These are phyloP conservation scores for Cercospora nicotianae DNA, from an alignment of 2,329 filamentous ascomycete species.

Conservation along the genomic window DNA sequence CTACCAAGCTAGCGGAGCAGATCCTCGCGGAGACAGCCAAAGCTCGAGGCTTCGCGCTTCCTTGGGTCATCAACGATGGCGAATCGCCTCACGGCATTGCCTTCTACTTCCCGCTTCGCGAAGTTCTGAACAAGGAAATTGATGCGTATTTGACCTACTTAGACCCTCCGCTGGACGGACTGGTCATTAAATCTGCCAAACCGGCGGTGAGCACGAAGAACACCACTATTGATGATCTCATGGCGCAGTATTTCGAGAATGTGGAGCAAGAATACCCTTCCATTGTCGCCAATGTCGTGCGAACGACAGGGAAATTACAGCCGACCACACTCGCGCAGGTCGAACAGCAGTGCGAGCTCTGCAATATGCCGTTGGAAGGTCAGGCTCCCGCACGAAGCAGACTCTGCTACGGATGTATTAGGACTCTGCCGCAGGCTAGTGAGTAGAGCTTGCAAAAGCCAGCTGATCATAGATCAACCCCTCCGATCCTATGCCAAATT, in stretches of 20 bases:
- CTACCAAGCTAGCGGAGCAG: slow-evolving; percentile 81
- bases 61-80: slow-evolving; percentile 80
- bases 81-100: slow-evolving; percentile 56
- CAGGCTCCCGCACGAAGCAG: slow-evolving; percentile 34
- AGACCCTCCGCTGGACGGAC: slow-evolving; percentile 42
- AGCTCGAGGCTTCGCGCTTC: slow-evolving; percentile 79
- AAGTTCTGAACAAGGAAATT: slow-evolving; percentile 81
- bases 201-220: slow-evolving; percentile 65
- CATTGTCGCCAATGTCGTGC: slow-evolving; percentile 92
- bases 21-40: slow-evolving; percentile 87
- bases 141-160: slow-evolving; percentile 58
- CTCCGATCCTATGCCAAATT: neutral
- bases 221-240: slow-evolving; percentile 86
- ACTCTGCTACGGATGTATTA: slow-evolving; percentile 71
- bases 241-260: slow-evolving; percentile 82
- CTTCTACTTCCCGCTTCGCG: slow-evolving; percentile 79
- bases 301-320: slow-evolving; percentile 80
- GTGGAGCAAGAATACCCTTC: slow-evolving; percentile 85
- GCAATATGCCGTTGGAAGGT: slow-evolving; percentile 61
- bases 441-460: neutral
- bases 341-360: slow-evolving; percentile 60
- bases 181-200: slow-evolving; percentile 35
- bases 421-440: slow-evolving; percentile 23
- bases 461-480: neutral
- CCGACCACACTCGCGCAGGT: slow-evolving; percentile 42